Conservation (phyloP, 75 land plant species). For the Pseudotsuga menziesii region DNA sequence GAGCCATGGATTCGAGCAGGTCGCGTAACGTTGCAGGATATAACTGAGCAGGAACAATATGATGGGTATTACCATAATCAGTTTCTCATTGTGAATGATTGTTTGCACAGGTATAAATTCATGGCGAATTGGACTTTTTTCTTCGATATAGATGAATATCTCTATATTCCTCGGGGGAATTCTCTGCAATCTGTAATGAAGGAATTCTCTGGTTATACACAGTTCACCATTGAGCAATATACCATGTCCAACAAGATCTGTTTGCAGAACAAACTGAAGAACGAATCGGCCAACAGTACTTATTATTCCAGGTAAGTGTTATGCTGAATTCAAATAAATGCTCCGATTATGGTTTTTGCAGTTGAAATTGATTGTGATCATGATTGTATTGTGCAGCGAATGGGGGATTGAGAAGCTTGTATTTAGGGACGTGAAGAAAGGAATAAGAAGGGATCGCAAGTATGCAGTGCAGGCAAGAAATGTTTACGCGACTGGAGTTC, state of each 20-base stretch:
- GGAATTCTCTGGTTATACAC: conserved; percentile 40
- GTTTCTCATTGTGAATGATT: conserved; percentile 88
- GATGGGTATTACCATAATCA: conserved; percentile 93
- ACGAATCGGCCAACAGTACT: background rate
- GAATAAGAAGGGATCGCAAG: conserved; percentile 70
- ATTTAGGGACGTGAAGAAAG: conserved; percentile 55
- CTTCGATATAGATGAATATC: conserved; percentile 89
- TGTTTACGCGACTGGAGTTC: conserved; percentile 74
- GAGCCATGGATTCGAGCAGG: conserved; percentile 68
- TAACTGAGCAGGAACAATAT: conserved; percentile 58
- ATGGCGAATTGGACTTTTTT: conserved; percentile 84
- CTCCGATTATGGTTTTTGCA: too few relatives aligned
- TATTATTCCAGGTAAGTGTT: background rate
- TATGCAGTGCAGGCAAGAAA: conserved; percentile 78
- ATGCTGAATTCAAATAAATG: background rate
- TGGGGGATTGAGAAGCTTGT: conserved; percentile 95
- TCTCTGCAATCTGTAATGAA: conserved; percentile 47
- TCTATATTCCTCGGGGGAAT: conserved; percentile 39
- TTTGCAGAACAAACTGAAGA: background rate
- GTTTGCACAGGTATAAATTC: conserved; percentile 63
- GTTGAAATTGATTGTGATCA: background rate
- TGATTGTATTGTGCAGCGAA: conserved; percentile 32
- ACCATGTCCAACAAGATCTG: conserved; percentile 74
- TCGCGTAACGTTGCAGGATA: conserved; percentile 70
- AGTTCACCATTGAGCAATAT: conserved; percentile 75